Base-by-base conservation (phyloP, 768 basidiomycete genomes). In the Cyclocybe aegerita region DNA sequence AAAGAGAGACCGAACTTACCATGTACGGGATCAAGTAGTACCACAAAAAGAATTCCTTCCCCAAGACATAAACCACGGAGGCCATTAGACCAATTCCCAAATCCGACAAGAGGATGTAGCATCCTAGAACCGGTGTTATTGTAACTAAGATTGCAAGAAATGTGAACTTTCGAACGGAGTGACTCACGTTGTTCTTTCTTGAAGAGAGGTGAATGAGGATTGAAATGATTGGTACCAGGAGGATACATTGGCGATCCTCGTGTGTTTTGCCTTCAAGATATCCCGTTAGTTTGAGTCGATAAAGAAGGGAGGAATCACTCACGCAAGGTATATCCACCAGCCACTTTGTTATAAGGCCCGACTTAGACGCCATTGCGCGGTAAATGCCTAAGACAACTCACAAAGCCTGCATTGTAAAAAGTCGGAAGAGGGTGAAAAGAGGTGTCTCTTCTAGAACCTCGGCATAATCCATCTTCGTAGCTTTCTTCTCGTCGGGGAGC, bases 201-300 rank as follows among this genome's bases (percentile, higher is more conserved):
- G 65, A 76, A 74, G 30, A 75, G 52, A 3, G 70, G 70, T 1
- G 75, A 75, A 33, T 55, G 47, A 4, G 71, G 71, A 53, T 63
- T 56, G 47, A 76, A 75, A 49, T 73, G 72, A 46, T 78, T 79
- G 2, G 77, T 77, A 3, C 77, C 77, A 3, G 70, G 55, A 2
- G 76, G 77, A 55, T 81, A 75, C 62, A 68, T 71, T 48, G 71
- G 78, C 29, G 60, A 69, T 23, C 76, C 72, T 74, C 78, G 71
- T 0, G 76, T 71, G 52, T 84, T 81, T 56, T 57, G 64, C 37
- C 70, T 70, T 12, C n/a, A 23, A 35, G 32, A 10, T 6, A 35
- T 11, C n/a, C 34, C 36, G 10, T 47, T n/a, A 39, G 29, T 30
- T 8, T 9, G 7, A 48, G n/a, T 1, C 14, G 4, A 3, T 1